Percentiles rank a stretch among this genome's conserved stretches.
Evolutionary conservation across 2,329 filamentous ascomycete species (phyloP).

Genomic region (Scytalidium sp.): DNA sequence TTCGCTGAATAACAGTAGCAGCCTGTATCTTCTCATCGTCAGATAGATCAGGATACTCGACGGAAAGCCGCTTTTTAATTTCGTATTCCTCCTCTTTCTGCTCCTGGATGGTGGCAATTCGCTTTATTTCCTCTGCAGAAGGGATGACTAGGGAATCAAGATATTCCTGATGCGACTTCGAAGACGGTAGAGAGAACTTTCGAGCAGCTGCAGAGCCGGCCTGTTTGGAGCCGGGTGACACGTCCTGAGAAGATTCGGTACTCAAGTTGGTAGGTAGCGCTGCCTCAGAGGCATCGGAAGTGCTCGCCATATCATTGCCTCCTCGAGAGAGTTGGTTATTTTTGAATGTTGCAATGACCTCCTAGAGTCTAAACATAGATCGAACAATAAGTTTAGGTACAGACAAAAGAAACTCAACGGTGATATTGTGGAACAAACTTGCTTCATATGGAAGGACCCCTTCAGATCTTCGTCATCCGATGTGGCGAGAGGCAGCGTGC

Average conservation of each 20-base stretch:
- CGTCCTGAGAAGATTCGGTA: not conserved
- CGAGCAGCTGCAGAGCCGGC: slow-evolving; percentile 5
- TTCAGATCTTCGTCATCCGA: not conserved
- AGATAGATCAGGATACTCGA: slow-evolving; percentile 37
- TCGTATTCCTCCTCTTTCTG: slow-evolving; percentile 20
- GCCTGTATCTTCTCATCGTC: slow-evolving; percentile 44
- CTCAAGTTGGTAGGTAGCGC: too few species aligned
- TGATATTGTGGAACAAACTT: not conserved
- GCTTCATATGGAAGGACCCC: not conserved
- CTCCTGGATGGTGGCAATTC: slow-evolving; percentile 48
- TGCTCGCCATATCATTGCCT: too few species aligned
- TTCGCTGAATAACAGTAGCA: slow-evolving; percentile 61
- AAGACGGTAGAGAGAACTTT: slow-evolving; percentile 9
- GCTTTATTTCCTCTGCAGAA: slow-evolving; percentile 38
- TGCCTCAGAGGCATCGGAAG: too few species aligned
- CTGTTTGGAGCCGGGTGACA: not conserved
- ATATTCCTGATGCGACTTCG: slow-evolving; percentile 25
- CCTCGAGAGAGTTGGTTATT: too few species aligned
- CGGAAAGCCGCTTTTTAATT: slow-evolving; percentile 16
- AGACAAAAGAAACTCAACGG: not conserved
- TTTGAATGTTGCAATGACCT: too few species aligned
- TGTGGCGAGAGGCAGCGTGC: not conserved
- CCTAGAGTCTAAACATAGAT: too few species aligned
- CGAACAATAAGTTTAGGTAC: too few species aligned
- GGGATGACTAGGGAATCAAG: slow-evolving; percentile 23